Evolutionary conservation across 2,329 filamentous ascomycete genomes (phyloP), one percentile per base, ranked within the genome.

Genomic region (Aspergillus ustus): DNA sequence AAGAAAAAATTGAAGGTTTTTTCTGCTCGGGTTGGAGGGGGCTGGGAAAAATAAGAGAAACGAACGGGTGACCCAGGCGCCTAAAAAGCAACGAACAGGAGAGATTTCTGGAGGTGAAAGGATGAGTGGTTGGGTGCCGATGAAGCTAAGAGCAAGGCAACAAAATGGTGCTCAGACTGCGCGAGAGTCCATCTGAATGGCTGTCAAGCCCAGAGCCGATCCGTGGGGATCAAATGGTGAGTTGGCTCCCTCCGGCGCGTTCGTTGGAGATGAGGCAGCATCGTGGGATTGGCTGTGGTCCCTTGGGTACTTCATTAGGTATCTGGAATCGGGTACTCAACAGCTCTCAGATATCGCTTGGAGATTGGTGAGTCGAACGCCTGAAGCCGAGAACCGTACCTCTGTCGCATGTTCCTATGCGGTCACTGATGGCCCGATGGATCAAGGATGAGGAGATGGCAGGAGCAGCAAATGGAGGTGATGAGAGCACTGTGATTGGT

Each of bases 401-500:
- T 40, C 34, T 40, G 34, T 40, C 34, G 34, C 34, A 40, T 40
- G 34, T 17, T 40, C 15, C 34, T 17, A 40, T 40, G 34, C 15
- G 34, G 6, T 40, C 34, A 13, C 34, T 40, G 3, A 50, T 50
- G 46, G 28, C 28, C 28, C 13, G 6, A 22, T 44, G 22, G 34
- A 46, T 17, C 28, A 48, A 13, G 43, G 57, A 53, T 37, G 29
- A 34, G 40, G 43, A 37, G 51, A 28, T 19, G 45, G 44, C 34
- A 20, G 11, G 17, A 37, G 8, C 5, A 28, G 28, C 66, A 69
- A 70, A 70, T 70, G 63, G 66, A 72, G 73, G 72, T 75, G 73
- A 75, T 74, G 58, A 20, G 25, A 9, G 43, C 11, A 0, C 3
- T 45, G 17, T 73, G 63, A 74, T 75, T 75, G 72, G 73, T 13